These are phyloP conservation scores for Psidium guajava DNA, from an alignment of 345 rosid species.

Conservation along the genomic window DNA sequence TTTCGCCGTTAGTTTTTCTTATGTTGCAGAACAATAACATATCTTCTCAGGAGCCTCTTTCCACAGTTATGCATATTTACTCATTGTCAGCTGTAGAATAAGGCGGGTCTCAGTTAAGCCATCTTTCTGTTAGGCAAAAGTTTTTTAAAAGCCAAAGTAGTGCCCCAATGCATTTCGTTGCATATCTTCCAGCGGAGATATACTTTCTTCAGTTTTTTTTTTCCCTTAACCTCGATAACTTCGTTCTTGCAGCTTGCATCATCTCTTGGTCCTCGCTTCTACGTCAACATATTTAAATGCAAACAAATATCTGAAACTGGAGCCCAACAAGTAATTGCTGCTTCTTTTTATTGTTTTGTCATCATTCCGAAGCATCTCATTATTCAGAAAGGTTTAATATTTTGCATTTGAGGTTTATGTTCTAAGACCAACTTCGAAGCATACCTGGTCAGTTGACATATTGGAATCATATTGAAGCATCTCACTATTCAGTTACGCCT, in stretches of 20 bases:
- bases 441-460: neutral
- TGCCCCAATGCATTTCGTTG: neutral
- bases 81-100: neutral
- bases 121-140: neutral
- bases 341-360: neutral
- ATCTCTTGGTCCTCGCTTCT: conserved; percentile 95
- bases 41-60: neutral
- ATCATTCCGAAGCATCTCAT: neutral
- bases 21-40: neutral
- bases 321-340: conserved; percentile 70
- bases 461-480: neutral
- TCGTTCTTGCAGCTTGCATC: conserved; percentile 76
- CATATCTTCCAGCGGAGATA: neutral
- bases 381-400: neutral
- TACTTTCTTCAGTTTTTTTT: neutral
- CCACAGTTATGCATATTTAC: neutral
- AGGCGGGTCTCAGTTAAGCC: neutral
- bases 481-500: neutral
- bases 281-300: conserved; percentile 90
- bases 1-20: neutral
- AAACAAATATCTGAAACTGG: conserved; percentile 96
- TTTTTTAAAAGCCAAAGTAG: neutral
- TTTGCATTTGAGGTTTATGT: neutral
- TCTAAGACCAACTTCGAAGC: neutral
- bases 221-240: neutral